Evolutionary conservation across 345 rosid genomes (phyloP).

Genomic region (Bruguiera parviflora): DNA sequence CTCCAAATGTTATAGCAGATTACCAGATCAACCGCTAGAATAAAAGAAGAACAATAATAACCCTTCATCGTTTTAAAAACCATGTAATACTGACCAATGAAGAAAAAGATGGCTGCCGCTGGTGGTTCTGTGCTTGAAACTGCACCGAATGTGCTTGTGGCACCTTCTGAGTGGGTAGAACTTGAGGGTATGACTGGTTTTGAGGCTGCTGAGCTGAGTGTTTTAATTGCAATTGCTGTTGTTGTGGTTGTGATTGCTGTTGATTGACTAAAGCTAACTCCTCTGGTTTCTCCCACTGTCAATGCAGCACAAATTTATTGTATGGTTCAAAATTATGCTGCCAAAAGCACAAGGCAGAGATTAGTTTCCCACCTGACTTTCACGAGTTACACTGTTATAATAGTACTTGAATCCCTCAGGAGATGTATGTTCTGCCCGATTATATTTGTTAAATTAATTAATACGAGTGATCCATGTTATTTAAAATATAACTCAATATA

Average conservation of each 20-base stretch:
- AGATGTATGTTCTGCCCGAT: slow-evolving; percentile 95
- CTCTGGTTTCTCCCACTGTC: slow-evolving; percentile 96
- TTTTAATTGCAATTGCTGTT: slow-evolving; percentile 50
- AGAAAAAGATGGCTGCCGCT: slow-evolving; percentile 50
- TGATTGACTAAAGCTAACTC: slow-evolving; percentile 63
- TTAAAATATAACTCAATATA: no score
- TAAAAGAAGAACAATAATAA: background rate
- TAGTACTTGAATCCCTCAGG: slow-evolving; percentile 98
- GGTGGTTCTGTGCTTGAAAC: slow-evolving; percentile 46
- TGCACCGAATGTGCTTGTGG: slow-evolving; percentile 61
- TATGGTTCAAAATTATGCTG: slow-evolving; percentile 5
- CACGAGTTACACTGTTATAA: slow-evolving; percentile 71
- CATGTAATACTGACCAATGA: slow-evolving; percentile 44
- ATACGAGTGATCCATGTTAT: no score
- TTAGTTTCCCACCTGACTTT: slow-evolving; percentile 71
- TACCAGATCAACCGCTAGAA: no score
- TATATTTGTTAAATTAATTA: no score
- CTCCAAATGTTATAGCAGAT: no score
- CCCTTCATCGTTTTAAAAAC: background rate
- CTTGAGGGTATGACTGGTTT: slow-evolving; percentile 45
- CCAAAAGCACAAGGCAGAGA: slow-evolving; percentile 9
- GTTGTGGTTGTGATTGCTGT: slow-evolving; percentile 17
- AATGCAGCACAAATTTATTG: slow-evolving; percentile 16
- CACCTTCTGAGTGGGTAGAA: slow-evolving; percentile 45
- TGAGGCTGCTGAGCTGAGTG: slow-evolving; percentile 51